These are phyloP conservation scores for Arbutus unedo DNA, from an alignment of 148 eudicot genomes.

Conservation along the genomic window DNA sequence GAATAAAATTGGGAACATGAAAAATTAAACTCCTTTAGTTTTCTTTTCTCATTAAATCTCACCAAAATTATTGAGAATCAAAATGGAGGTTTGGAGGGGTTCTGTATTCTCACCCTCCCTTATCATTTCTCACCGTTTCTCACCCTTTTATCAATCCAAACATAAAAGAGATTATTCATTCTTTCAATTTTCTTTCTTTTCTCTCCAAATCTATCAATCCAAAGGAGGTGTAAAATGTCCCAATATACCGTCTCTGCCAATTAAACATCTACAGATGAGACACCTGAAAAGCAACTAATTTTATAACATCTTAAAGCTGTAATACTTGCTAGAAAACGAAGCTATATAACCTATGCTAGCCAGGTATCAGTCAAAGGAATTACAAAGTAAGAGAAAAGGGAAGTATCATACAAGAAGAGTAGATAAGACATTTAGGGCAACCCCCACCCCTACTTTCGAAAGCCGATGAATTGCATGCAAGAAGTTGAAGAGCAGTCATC, in stretches of 20 bases:
- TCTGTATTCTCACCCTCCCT: too few relatives aligned
- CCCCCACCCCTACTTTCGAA: neutral
- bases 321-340: neutral
- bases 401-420: constrained; percentile 5
- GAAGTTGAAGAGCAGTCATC: constrained; percentile 28
- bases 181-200: too few relatives aligned
- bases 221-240: neutral
- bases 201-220: too few relatives aligned
- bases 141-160: too few relatives aligned
- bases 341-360: neutral
- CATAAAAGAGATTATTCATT: too few relatives aligned
- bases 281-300: neutral
- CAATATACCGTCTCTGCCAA: neutral
- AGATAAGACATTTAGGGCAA: neutral
- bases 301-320: neutral
- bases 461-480: constrained; percentile 12
- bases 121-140: too few relatives aligned
- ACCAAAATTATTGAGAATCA: too few relatives aligned
- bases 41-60: too few relatives aligned
- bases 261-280: neutral
- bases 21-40: too few relatives aligned
- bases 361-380: neutral
- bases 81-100: too few relatives aligned
- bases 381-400: neutral
- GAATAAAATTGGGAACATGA: too few relatives aligned